phyloP scores from a whole-genome alignment of 257 asterid species.

The Apocynum venetum region DNA sequence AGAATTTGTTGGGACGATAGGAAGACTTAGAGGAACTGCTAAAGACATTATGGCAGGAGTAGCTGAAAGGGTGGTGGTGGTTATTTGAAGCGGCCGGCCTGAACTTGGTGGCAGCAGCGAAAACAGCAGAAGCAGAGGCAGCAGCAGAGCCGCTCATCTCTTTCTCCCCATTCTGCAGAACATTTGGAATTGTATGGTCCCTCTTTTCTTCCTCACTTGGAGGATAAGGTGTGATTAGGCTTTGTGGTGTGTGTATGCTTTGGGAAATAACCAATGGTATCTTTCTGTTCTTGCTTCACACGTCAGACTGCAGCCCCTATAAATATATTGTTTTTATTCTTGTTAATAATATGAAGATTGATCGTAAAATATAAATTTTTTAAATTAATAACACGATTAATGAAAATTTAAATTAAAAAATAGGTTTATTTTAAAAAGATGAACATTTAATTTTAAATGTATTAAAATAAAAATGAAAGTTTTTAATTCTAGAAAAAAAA shows the following conservation, averaged over 20 bases:
- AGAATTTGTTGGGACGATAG: constrained; percentile 5
- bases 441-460: too few relatives aligned
- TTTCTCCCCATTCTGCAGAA: constrained; percentile 17
- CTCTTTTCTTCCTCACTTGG: constrained; percentile 7
- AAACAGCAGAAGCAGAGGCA: background rate
- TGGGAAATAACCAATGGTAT: background rate
- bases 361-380: too few relatives aligned
- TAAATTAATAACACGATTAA: too few relatives aligned
- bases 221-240: constrained; percentile 20
- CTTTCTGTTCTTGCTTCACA: background rate
- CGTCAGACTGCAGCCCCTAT: background rate
- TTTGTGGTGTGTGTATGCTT: constrained; percentile 13
- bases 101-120: background rate
- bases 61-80: background rate
- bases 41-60: constrained; percentile 9
- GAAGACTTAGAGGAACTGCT: constrained; percentile 4
- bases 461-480: too few relatives aligned
- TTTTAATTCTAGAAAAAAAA: too few relatives aligned
- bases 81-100: background rate
- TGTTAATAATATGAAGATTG: too few relatives aligned
- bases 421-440: too few relatives aligned
- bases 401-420: too few relatives aligned
- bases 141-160: constrained; percentile 20
- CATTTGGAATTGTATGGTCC: background rate
- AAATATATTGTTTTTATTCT: too few relatives aligned